Conservation (phyloP, 768 basidiomycete genomes). For the Phaeotremella skinneri region DNA sequence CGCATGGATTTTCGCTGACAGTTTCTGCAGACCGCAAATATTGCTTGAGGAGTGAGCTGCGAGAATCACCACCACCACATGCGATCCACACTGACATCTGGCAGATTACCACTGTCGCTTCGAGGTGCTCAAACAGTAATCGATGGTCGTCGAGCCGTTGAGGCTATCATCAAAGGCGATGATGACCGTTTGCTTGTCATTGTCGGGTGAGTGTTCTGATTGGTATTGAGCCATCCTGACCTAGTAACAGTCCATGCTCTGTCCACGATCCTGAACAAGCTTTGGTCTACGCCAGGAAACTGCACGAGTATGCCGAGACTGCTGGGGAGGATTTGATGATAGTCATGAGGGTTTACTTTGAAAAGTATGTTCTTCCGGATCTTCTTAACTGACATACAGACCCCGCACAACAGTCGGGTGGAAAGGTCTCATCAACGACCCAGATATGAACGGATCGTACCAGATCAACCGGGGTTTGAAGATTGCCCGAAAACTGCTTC, state of each 20-base stretch:
- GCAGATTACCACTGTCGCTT: slow-evolving; percentile 57
- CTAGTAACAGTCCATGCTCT: slow-evolving; percentile 73
- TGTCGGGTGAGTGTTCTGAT: slow-evolving; percentile 64
- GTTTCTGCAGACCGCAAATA: slow-evolving; percentile 65
- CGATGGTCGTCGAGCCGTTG: slow-evolving; percentile 73
- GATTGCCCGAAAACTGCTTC: slow-evolving; percentile 76
- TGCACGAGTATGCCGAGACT: slow-evolving; percentile 73
- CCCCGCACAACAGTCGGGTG: slow-evolving; percentile 89
- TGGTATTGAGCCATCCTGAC: not conserved
- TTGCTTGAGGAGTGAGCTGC: slow-evolving; percentile 79
- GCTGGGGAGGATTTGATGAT: slow-evolving; percentile 85
- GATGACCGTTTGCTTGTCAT: slow-evolving; percentile 93
- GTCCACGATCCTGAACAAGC: slow-evolving; percentile 87
- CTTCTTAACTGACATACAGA: slow-evolving; percentile 20
- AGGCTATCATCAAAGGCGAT: slow-evolving; percentile 74
- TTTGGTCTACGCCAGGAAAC: slow-evolving; percentile 75
- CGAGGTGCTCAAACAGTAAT: slow-evolving; percentile 79
- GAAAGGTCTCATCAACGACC: slow-evolving; percentile 99
- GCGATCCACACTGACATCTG: not conserved
- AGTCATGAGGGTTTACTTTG: slow-evolving; percentile 98
- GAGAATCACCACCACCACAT: slow-evolving; percentile 51
- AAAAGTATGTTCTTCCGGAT: slow-evolving; percentile 61
- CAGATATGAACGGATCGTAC: slow-evolving; percentile 84
- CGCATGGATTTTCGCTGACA: not conserved
- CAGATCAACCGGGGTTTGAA: slow-evolving; percentile 96